These are phyloP conservation scores for Cordyceps cicadae DNA, from an alignment of 2,329 filamentous ascomycete genomes.

Conservation along the genomic window DNA sequence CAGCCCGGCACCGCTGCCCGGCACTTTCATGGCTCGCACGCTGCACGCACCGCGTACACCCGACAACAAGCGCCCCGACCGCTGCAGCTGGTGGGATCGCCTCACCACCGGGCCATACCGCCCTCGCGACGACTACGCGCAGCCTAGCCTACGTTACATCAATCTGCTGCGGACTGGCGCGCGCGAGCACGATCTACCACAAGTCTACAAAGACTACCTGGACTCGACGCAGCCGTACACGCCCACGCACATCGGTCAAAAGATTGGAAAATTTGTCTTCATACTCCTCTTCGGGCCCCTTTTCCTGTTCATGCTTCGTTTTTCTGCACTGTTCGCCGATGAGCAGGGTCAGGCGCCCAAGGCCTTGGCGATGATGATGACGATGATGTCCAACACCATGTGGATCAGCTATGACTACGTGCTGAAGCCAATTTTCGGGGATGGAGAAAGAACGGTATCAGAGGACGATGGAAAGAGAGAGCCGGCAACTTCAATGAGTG, in stretches of 20 bases:
- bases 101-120: conserved; percentile 42
- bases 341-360: conserved; percentile 58
- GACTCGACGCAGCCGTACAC: conserved; percentile 60
- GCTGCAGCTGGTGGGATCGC: conserved; percentile 36
- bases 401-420: conserved; percentile 40
- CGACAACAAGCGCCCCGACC: conserved; percentile 23
- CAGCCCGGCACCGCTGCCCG: conserved; percentile 35
- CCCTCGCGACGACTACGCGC: conserved; percentile 63
- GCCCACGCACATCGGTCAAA: conserved; percentile 58
- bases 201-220: conserved; percentile 69
- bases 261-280: conserved; percentile 56
- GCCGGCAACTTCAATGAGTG: conserved; percentile 4
- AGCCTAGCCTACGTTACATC: conserved; percentile 77
- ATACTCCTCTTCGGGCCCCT: conserved; percentile 48
- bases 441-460: conserved; percentile 62
- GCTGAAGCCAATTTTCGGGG: conserved; percentile 61
- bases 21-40: conserved; percentile 74
- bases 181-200: conserved; percentile 68
- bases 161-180: conserved; percentile 73
- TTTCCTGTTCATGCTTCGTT: conserved; percentile 41
- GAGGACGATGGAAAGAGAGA: conserved; percentile 18
- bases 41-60: conserved; percentile 60
- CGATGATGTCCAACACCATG: conserved; percentile 40
- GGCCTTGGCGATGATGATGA: conserved; percentile 53
- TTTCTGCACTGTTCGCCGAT: conserved; percentile 46